phyloP scores from a whole-genome alignment of 305 asterid species.

The Plantago rigida region DNA sequence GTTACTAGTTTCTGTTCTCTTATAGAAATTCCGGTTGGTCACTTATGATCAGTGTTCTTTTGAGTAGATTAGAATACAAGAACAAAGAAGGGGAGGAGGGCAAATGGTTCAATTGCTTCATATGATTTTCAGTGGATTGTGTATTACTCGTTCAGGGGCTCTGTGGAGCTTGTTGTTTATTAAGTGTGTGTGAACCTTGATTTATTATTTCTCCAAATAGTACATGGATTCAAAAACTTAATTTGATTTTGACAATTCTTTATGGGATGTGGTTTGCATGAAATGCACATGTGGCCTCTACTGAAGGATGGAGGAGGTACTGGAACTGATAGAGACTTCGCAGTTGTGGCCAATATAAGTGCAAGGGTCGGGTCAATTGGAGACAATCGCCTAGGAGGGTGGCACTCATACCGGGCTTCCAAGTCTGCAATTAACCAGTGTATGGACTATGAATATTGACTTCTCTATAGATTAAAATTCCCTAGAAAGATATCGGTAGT shows the following conservation, averaged over 20 bases:
- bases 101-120: neutral
- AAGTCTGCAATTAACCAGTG: slow-evolving; percentile 81
- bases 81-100: too few species aligned
- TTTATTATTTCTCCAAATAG: neutral
- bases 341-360: slow-evolving; percentile 67
- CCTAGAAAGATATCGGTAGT: neutral
- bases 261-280: slow-evolving; percentile 26
- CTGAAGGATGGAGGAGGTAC: slow-evolving; percentile 70
- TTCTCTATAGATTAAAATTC: slow-evolving; percentile 10
- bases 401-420: slow-evolving; percentile 90
- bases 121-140: neutral
- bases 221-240: slow-evolving; percentile 9
- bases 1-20: too few species aligned
- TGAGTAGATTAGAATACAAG: too few species aligned
- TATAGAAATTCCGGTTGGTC: too few species aligned
- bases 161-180: too few species aligned
- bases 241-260: neutral
- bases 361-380: slow-evolving; percentile 92
- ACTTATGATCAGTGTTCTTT: too few species aligned
- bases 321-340: slow-evolving; percentile 52
- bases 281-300: slow-evolving; percentile 89
- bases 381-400: slow-evolving; percentile 79
- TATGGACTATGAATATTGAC: slow-evolving; percentile 25
- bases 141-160: too few species aligned
- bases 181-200: too few species aligned